Evolutionary conservation across 2,329 filamentous ascomycete species (phyloP), one percentile per base, ranked within the genome.

Genomic region (Pleomassaria siparia): DNA sequence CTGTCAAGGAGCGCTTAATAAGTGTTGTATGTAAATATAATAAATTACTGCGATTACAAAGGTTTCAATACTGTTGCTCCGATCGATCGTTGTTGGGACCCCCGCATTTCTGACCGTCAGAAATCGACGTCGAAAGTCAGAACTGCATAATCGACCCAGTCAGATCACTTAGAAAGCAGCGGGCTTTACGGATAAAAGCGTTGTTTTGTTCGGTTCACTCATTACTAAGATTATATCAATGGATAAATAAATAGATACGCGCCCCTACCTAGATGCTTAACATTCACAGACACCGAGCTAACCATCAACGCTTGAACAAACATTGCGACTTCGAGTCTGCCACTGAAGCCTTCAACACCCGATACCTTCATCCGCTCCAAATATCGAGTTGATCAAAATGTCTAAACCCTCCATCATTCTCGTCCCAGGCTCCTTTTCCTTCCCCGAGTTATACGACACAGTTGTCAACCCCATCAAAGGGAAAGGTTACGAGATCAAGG

Each of bases 41-140:
- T n/a, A n/a, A n/a, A n/a, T n/a, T n/a, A n/a, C n/a, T n/a, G n/a
- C n/a, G n/a, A n/a, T n/a, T n/a, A n/a, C n/a, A n/a, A n/a, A n/a
- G 25, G 25, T 26, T 26, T 26, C 25, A 26, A 26, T 7, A 12
- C 7, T 26, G 25, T 26, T 26, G 25, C n/a, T n/a, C n/a, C n/a
- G n/a, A n/a, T n/a, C n/a, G n/a, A n/a, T 26, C 7, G 25, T 26
- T 26, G 12, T 6, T 26, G 6, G 7, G 29, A n/a, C 32, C 32
- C 32, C 32, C 32, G 32, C 32, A 6, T 35, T 35, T 35, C 32
- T 35, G 32, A 35, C 32, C n/a, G 15, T 35, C 32, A 35, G 32
- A 35, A 35, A 35, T 7, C 12, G 8, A 30, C 29, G 29, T n/a
- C 29, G 29, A 16, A 35, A 35, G 32, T 35, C 32, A 35, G 32